Conservation (phyloP, 2,329 filamentous ascomycete genomes). For the Triangularia setosa region DNA sequence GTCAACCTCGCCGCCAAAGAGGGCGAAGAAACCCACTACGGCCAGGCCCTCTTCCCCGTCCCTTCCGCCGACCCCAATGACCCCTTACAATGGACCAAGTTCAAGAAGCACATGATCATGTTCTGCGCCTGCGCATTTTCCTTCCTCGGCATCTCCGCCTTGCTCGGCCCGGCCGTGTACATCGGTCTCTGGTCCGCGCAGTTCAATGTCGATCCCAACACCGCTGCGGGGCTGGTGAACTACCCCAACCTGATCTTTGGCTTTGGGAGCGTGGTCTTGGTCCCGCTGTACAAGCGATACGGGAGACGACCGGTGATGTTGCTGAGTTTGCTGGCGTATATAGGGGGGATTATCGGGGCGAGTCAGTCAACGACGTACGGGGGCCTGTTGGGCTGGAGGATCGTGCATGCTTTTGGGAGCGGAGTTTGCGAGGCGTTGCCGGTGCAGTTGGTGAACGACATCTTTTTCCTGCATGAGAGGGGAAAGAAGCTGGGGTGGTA, state of each 20-base stretch:
- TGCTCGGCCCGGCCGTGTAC: slow-evolving; percentile 56
- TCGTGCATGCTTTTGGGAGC: slow-evolving; percentile 39
- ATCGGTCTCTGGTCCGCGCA: slow-evolving; percentile 50
- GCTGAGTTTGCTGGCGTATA: slow-evolving; percentile 37
- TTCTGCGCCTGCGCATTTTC: slow-evolving; percentile 52
- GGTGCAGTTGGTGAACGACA: slow-evolving; percentile 43
- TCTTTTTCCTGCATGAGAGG: slow-evolving; percentile 45
- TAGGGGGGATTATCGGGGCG: slow-evolving; percentile 37
- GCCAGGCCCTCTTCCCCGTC: slow-evolving; percentile 56
- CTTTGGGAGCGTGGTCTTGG: slow-evolving; percentile 50
- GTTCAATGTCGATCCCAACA: slow-evolving; percentile 47
- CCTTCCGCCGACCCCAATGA: slow-evolving; percentile 57
- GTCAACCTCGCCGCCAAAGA: slow-evolving; percentile 44
- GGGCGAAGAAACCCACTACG: slow-evolving; percentile 48
- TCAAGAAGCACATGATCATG: slow-evolving; percentile 55
- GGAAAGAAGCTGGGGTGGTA: slow-evolving; percentile 57
- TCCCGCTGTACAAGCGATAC: slow-evolving; percentile 52
- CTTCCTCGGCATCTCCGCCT: slow-evolving; percentile 54
- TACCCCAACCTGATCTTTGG: slow-evolving; percentile 60
- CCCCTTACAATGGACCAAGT: slow-evolving; percentile 51
- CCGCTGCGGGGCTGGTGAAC: slow-evolving; percentile 53
- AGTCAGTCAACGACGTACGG: slow-evolving; percentile 35
- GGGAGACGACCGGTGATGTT: slow-evolving; percentile 44
- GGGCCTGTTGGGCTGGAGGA: slow-evolving; percentile 38
- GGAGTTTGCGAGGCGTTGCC: slow-evolving; percentile 44